These are phyloP conservation scores for Ogataea saltuana DNA, from an alignment of 805 yeast genomes.

Conservation along the genomic window DNA sequence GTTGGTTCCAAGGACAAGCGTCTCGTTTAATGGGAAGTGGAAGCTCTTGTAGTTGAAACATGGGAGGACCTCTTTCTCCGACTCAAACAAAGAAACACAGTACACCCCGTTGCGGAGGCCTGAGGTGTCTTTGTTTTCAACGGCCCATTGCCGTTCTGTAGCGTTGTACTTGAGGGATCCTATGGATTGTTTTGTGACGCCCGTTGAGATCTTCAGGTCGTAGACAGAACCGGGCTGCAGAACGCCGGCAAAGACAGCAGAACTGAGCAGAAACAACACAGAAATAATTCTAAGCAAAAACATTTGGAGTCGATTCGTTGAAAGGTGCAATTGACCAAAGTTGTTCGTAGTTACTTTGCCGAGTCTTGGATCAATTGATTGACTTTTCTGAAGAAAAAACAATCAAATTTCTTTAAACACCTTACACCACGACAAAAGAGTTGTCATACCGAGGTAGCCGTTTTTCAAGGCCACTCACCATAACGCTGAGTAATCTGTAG, in stretches of 20 bases:
- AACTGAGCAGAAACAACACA: too few species aligned
- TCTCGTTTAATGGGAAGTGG: constrained; percentile 21
- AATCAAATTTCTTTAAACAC: too few species aligned
- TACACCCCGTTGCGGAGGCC: constrained; percentile 14
- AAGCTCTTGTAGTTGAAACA: constrained; percentile 29
- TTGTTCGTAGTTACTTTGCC: too few species aligned
- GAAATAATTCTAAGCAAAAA: too few species aligned
- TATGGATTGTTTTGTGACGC: constrained; percentile 7
- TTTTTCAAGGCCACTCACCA: too few species aligned
- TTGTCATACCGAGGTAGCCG: too few species aligned
- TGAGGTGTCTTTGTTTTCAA: not conserved
- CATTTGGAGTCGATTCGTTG: too few species aligned
- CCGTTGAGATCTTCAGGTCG: constrained; percentile 7
- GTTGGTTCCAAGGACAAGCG: constrained; percentile 16
- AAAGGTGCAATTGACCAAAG: too few species aligned
- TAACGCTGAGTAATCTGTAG: too few species aligned
- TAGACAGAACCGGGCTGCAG: constrained; percentile 4
- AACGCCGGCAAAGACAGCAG: not conserved
- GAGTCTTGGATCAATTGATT: too few species aligned
- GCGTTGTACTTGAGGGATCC: constrained; percentile 12
- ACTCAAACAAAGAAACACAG: constrained; percentile 21
- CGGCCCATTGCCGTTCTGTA: constrained; percentile 9
- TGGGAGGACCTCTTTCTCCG: constrained; percentile 4
- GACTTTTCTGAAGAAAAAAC: too few species aligned
- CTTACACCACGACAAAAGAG: too few species aligned